Evolutionary conservation across 2,329 filamentous ascomycete species (phyloP), one percentile per base, ranked within the genome.

Genomic region (Pseudocercospora vitis): DNA sequence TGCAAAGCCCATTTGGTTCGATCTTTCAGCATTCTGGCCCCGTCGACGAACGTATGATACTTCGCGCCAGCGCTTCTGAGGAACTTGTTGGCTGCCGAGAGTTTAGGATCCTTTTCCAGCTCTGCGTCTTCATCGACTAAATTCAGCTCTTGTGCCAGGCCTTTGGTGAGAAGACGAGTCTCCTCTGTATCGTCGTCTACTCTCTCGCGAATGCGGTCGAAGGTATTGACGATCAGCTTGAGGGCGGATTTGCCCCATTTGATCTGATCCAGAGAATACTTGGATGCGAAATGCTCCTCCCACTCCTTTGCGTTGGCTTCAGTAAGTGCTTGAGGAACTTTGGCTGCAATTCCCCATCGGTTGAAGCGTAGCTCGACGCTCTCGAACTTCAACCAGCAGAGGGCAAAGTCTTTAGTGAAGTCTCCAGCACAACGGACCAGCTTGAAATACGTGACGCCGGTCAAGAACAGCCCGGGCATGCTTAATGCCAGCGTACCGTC

Each of bases 1-100:
- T 40, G 37, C 37, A 40, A 24, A 4, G 37, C 37, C 37, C 37
- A 40, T 23, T 40, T 40, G 8, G 37, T 40, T 11, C 37, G 37
- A 23, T 40, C 37, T 12, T 40, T 40, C 3, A 40, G 37, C 9
- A 40, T 12, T 12, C 11, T 24, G 3, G 16, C 37, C 19, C 18
- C 4, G 19, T 40, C 37, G 4, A 40, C 4, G 18, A 24, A 40
- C 3, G n/a, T 40, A 19, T 23, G 37, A 12, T 19, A 16, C 19
- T 40, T 40, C 21, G 19, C 11, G 37, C 18, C 12, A 2, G 37
- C 37, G 4, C 23, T 40, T 19, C 23, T 40, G 37, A 40, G n/a
- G 37, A 40, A 40, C 7, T 7, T 19, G 37, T 40, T 16, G 2
- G 12, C 37, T 7, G 19, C 18, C 11, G 37, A 7, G 12, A 40